Percentiles rank a stretch among this genome's conserved stretches.
Evolutionary conservation across 2,329 filamentous ascomycete species (phyloP).

Genomic region (Annulohypoxylon truncatum): DNA sequence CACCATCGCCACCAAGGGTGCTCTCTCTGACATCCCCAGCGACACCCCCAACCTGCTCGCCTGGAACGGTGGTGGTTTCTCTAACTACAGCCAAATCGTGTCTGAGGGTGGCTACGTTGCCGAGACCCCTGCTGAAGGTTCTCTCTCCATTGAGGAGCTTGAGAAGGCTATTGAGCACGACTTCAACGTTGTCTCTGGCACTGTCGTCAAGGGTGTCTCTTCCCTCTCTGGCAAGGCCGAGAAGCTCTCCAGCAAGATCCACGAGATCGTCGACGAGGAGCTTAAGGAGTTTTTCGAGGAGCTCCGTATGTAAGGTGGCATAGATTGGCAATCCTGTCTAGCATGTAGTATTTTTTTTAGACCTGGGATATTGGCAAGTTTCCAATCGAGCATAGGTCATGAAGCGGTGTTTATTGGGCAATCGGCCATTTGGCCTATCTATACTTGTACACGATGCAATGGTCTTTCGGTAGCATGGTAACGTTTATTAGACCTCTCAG

Average conservation of each 20-base stretch:
- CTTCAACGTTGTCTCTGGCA: conserved; percentile 69
- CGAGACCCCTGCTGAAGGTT: conserved; percentile 55
- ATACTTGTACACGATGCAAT: conserved; percentile 45
- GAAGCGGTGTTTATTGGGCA: conserved; percentile 29
- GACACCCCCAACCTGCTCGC: conserved; percentile 95
- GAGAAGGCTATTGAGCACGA: conserved; percentile 70
- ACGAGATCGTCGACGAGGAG: conserved; percentile 71
- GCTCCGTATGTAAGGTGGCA: conserved; percentile 52
- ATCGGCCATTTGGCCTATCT: conserved; percentile 32
- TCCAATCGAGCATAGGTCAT: conserved; percentile 29
- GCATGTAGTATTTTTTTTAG: conserved; percentile 23
- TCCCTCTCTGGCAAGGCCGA: conserved; percentile 66
- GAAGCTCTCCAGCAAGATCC: conserved; percentile 72
- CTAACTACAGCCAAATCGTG: conserved; percentile 89
- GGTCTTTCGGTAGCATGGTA: conserved; percentile 39
- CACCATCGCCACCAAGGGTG: conserved; percentile 80
- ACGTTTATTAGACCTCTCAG: conserved; percentile 39
- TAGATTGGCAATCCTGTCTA: conserved; percentile 13
- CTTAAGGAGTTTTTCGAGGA: conserved; percentile 70
- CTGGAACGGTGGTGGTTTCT: conserved; percentile 97
- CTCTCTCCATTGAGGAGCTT: conserved; percentile 66
- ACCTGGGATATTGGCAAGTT: conserved; percentile 27
- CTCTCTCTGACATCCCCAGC: conserved; percentile 82
- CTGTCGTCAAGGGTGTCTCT: conserved; percentile 66
- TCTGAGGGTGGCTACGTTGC: conserved; percentile 76